phyloP scores from a whole-genome alignment of 352 stramenopile species.

The Globisporangium parvum region DNA sequence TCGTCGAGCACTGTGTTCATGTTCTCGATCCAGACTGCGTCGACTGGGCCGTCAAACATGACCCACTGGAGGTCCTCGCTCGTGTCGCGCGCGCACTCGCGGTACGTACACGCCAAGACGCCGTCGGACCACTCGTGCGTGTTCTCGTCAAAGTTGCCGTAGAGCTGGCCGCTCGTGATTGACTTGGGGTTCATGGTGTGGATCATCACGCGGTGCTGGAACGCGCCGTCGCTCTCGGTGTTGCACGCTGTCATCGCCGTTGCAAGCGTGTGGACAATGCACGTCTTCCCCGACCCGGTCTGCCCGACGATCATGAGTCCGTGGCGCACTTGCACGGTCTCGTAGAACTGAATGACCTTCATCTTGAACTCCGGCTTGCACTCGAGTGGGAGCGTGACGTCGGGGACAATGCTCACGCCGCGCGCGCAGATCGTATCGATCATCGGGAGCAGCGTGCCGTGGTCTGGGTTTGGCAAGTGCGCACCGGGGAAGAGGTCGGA shows the following conservation, averaged over 20 bases:
- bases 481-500: slow-evolving; percentile 92
- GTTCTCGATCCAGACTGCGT: slow-evolving; percentile 95
- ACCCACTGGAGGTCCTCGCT: slow-evolving; percentile 89
- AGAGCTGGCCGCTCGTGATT: slow-evolving; percentile 92
- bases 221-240: slow-evolving; percentile 42
- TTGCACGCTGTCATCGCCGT: slow-evolving; percentile 71
- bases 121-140: slow-evolving; percentile 95
- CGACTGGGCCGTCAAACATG: slow-evolving; percentile 91
- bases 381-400: slow-evolving; percentile 53
- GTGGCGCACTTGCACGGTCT: slow-evolving; percentile 92
- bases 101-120: slow-evolving; percentile 92
- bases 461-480: slow-evolving; percentile 81
- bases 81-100: slow-evolving; percentile 85
- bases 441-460: slow-evolving; percentile 68
- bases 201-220: slow-evolving; percentile 64
- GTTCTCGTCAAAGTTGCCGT: slow-evolving; percentile 93
- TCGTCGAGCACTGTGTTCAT: slow-evolving; percentile 95
- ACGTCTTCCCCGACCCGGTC: slow-evolving; percentile 93
- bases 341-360: slow-evolving; percentile 94
- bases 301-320: slow-evolving; percentile 95
- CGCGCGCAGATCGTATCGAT: slow-evolving; percentile 78
- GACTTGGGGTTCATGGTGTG: slow-evolving; percentile 94
- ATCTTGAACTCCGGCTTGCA: slow-evolving; percentile 82
- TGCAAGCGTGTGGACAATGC: slow-evolving; percentile 82
- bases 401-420: slow-evolving; percentile 56